Evolutionary conservation across 371 early-diverging fungal species (phyloP).

Genomic region (Umbelopsis sp.): DNA sequence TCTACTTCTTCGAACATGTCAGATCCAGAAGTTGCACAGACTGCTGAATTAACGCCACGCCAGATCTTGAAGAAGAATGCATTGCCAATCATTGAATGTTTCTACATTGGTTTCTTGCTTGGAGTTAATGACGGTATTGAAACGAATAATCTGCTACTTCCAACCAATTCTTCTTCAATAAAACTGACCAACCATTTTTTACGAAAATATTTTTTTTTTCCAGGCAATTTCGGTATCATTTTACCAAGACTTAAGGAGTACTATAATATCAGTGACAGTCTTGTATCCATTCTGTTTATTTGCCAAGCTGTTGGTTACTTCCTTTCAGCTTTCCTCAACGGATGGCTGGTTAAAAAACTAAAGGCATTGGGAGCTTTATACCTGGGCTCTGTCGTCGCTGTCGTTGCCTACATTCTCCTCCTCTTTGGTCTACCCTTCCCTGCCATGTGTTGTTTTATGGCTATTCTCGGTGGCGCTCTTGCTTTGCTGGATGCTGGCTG

Average conservation of each 20-base stretch:
- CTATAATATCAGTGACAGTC: conserved; percentile 32
- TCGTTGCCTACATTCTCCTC: conserved; percentile 27
- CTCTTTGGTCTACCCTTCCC: conserved; percentile 27
- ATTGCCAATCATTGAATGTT: neutral
- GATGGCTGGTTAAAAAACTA: conserved; percentile 31
- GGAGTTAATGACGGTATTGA: conserved; percentile 9
- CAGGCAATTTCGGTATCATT: conserved; percentile 32
- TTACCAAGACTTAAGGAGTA: conserved; percentile 35
- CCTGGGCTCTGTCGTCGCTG: conserved; percentile 21
- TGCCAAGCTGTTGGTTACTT: conserved; percentile 37
- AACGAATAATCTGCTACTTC: no score
- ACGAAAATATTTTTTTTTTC: no score
- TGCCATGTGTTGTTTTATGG: conserved; percentile 29
- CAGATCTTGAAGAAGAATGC: conserved; percentile 5
- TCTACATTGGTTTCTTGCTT: conserved; percentile 7
- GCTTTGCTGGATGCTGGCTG: conserved; percentile 36
- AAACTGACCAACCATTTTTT: neutral
- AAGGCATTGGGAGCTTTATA: conserved; percentile 30
- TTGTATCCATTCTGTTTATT: conserved; percentile 36
- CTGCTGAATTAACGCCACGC: neutral
- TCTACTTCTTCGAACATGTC: neutral
- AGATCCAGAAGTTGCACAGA: neutral
- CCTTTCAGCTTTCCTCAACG: conserved; percentile 30
- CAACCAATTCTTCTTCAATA: no score
- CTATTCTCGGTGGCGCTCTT: conserved; percentile 30